A percentile compares a stretch with the other conserved stretches of the same genome.
Conservation (phyloP, 306 rosid species). For the Quercus parvula region DNA sequence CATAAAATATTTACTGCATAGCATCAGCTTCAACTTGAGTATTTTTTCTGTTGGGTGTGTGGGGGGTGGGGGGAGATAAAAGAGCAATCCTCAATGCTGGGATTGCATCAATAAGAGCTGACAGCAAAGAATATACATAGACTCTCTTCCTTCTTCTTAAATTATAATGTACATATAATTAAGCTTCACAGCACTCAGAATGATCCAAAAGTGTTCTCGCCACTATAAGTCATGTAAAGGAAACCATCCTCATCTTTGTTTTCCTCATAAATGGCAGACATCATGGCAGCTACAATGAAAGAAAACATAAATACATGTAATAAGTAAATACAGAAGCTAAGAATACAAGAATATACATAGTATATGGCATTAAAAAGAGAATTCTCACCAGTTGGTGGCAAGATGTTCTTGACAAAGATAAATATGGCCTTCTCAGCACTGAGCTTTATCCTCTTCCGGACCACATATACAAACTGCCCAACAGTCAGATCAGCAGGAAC, state of each 20-base stretch:
- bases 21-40: not conserved
- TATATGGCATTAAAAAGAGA: not conserved
- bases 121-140: slow-evolving; percentile 27
- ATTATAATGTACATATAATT: slow-evolving; percentile 18
- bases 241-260: slow-evolving; percentile 88
- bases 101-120: slow-evolving; percentile 3
- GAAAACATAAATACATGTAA: not conserved
- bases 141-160: not conserved
- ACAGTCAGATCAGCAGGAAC: slow-evolving; percentile 89
- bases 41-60: not conserved
- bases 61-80: too few species aligned
- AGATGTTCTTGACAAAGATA: slow-evolving; percentile 73
- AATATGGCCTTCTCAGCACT: slow-evolving; percentile 89
- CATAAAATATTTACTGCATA: slow-evolving; percentile 14
- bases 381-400: slow-evolving; percentile 78
- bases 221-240: slow-evolving; percentile 87
- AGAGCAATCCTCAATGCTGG: slow-evolving; percentile 1
- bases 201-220: slow-evolving; percentile 81
- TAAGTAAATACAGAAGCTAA: not conserved
- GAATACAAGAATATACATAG: not conserved
- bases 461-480: slow-evolving; percentile 87
- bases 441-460: slow-evolving; percentile 80
- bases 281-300: slow-evolving; percentile 71
- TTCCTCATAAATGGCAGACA: slow-evolving; percentile 89
- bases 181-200: slow-evolving; percentile 3